Evolutionary conservation across 306 rosid genomes (phyloP).

Genomic region (Urtica urens): DNA sequence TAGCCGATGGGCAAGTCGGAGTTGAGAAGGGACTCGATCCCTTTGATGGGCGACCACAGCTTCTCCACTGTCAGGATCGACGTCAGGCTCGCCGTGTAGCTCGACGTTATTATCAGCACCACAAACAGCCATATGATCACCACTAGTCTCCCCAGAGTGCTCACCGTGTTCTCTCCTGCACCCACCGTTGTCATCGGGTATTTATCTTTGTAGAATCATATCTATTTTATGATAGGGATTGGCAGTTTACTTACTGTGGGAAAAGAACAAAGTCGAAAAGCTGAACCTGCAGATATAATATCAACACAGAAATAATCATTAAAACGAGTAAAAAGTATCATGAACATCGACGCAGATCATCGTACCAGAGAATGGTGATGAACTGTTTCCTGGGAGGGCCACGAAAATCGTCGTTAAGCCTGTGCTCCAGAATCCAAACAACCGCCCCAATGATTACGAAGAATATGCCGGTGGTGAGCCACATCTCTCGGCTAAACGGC

Average conservation of each 20-base stretch:
- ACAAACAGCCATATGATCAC: conserved; percentile 85
- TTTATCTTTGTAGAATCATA: conserved; percentile 7
- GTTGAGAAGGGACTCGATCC: conserved; percentile 49
- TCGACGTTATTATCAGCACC: conserved; percentile 81
- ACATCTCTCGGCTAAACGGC: conserved; percentile 66
- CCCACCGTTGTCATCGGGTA: no score
- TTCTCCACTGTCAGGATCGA: conserved; percentile 92
- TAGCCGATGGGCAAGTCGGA: conserved; percentile 66
- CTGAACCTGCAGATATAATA: conserved; percentile 37
- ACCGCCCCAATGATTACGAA: conserved; percentile 70
- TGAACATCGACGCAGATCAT: neutral
- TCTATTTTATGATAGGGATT: neutral
- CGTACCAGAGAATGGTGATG: conserved; percentile 67
- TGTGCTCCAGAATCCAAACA: conserved; percentile 94
- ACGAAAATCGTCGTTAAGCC: conserved; percentile 76
- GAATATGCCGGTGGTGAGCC: conserved; percentile 61
- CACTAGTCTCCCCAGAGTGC: conserved; percentile 82
- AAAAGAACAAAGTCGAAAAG: conserved; percentile 58
- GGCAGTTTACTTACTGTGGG: conserved; percentile 61
- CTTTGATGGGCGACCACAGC: conserved; percentile 69
- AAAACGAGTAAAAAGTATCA: neutral
- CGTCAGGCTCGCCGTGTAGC: conserved; percentile 95
- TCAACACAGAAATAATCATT: neutral
- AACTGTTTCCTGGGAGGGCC: conserved; percentile 85
- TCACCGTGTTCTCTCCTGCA: conserved; percentile 83